These are phyloP conservation scores for Aspergillus panamensis DNA, from an alignment of 495 filamentous ascomycete genomes.

Conservation along the genomic window DNA sequence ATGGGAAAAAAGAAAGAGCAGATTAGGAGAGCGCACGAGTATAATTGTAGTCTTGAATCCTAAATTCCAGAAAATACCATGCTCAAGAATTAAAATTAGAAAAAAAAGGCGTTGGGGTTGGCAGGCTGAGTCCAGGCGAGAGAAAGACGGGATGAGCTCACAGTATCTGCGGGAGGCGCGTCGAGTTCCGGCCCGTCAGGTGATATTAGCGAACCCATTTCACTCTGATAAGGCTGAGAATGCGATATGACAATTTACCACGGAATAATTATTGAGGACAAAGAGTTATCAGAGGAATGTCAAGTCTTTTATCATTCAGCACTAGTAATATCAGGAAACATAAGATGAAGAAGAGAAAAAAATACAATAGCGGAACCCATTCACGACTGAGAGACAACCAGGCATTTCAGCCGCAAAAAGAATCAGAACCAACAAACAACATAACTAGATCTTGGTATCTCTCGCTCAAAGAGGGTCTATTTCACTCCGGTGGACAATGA, in stretches of 20 bases:
- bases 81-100: not conserved
- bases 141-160: slow-evolving; percentile 33
- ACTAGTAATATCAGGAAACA: slow-evolving; percentile 1
- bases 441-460: slow-evolving; percentile 46
- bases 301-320: not conserved
- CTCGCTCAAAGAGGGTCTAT: slow-evolving; percentile 47
- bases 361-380: slow-evolving; percentile 10
- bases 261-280: not conserved
- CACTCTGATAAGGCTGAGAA: slow-evolving; percentile 18
- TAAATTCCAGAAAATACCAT: slow-evolving; percentile 10
- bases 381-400: slow-evolving; percentile 10
- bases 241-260: not conserved
- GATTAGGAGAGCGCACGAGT: not conserved
- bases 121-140: slow-evolving; percentile 26
- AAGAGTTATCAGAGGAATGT: not conserved
- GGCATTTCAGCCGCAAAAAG: slow-evolving; percentile 4
- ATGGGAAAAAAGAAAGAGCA: slow-evolving; percentile 1
- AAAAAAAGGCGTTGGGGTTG: slow-evolving; percentile 3
- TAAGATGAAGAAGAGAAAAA: slow-evolving; percentile 1
- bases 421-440: slow-evolving; percentile 21
- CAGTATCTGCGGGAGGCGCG: slow-evolving; percentile 31
- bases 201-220: slow-evolving; percentile 23
- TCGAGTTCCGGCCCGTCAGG: slow-evolving; percentile 36
- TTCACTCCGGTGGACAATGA: slow-evolving; percentile 38
- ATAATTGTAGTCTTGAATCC: not conserved